Percentiles rank a stretch among this genome's conserved stretches.
phyloP scores from a whole-genome alignment of 768 basidiomycete species.

The Boletus sp. region DNA sequence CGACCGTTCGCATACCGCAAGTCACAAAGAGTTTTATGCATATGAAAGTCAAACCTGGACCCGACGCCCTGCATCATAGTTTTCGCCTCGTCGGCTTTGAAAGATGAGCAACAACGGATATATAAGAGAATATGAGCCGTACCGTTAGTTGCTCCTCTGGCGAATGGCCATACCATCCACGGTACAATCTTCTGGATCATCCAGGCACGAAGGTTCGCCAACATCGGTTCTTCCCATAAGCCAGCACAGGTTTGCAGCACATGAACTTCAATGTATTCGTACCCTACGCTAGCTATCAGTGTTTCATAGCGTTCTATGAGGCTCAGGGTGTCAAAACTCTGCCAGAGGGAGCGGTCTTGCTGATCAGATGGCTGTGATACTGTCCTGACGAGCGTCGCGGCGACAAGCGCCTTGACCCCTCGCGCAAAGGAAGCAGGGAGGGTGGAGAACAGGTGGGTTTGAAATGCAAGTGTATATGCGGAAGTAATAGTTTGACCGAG shows the following conservation, averaged over 20 bases:
- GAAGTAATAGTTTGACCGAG: slow-evolving; percentile 57
- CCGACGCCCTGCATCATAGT: slow-evolving; percentile 73
- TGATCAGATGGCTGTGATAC: slow-evolving; percentile 25
- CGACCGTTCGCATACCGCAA: slow-evolving; percentile 55
- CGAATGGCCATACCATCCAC: slow-evolving; percentile 84
- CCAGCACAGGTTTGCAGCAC: slow-evolving; percentile 63
- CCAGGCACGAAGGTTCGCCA: slow-evolving; percentile 65
- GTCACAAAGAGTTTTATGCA: slow-evolving; percentile 88
- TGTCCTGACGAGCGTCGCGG: slow-evolving; percentile 45
- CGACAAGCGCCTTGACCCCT: slow-evolving; percentile 66
- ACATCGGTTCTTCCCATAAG: slow-evolving; percentile 65
- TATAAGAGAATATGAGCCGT: slow-evolving; percentile 19
- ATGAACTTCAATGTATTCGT: slow-evolving; percentile 77
- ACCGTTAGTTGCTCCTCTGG: slow-evolving; percentile 59
- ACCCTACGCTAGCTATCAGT: slow-evolving; percentile 79
- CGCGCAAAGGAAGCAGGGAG: slow-evolving; percentile 65
- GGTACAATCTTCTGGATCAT: slow-evolving; percentile 76
- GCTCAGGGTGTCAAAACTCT: slow-evolving; percentile 64
- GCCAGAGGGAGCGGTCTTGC: slow-evolving; percentile 45
- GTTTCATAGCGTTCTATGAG: slow-evolving; percentile 81
- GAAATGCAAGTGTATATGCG: slow-evolving; percentile 66
- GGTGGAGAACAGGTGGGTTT: slow-evolving; percentile 68
- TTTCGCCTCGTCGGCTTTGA: slow-evolving; percentile 64
- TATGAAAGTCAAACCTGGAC: slow-evolving; percentile 85
- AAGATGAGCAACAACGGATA: slow-evolving; percentile 3